A percentile compares a stretch with the other conserved stretches of the same genome.
Conservation (phyloP, 768 basidiomycete genomes). For the Macrolepiota albuminosa region DNA sequence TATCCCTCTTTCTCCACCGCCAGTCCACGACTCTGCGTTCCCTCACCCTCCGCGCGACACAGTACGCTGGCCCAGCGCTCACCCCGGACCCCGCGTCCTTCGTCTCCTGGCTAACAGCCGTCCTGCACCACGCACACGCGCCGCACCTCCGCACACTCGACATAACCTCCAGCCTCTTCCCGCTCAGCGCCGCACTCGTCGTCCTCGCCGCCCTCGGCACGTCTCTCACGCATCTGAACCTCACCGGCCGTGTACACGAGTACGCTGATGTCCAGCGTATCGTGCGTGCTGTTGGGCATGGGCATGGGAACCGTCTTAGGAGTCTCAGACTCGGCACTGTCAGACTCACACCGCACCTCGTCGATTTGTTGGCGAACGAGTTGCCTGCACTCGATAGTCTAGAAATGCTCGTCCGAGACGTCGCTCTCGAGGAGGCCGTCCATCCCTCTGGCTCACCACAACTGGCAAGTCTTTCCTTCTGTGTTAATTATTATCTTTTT, state of each 20-base stretch:
- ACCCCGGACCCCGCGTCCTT: constrained; percentile 27
- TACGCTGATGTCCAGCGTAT: constrained; percentile 31
- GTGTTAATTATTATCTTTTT: no score
- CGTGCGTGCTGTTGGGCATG: constrained; percentile 20
- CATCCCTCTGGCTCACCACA: constrained; percentile 7
- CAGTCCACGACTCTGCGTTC: constrained; percentile 29
- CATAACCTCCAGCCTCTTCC: constrained; percentile 22
- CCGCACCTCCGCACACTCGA: constrained; percentile 17
- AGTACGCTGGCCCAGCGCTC: constrained; percentile 31
- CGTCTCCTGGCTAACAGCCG: constrained; percentile 31
- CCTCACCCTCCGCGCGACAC: constrained; percentile 38
- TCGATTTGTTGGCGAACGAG: constrained; percentile 35
- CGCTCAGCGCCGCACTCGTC: constrained; percentile 35
- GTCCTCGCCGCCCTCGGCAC: constrained; percentile 37
- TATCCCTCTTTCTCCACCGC: constrained; percentile 31
- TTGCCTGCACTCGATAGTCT: constrained; percentile 30
- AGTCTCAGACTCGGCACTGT: constrained; percentile 36
- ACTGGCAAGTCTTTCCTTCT: constrained; percentile 20
- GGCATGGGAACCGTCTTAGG: constrained; percentile 20
- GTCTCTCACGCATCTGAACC: constrained; percentile 29
- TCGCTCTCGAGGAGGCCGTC: constrained; percentile 15
- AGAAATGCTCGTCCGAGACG: constrained; percentile 34
- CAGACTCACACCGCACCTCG: constrained; percentile 34
- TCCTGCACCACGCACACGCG: constrained; percentile 22
- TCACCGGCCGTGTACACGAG: constrained; percentile 35